Conservation (phyloP, 768 basidiomycete genomes). For the Coprinopsis cinerea region DNA sequence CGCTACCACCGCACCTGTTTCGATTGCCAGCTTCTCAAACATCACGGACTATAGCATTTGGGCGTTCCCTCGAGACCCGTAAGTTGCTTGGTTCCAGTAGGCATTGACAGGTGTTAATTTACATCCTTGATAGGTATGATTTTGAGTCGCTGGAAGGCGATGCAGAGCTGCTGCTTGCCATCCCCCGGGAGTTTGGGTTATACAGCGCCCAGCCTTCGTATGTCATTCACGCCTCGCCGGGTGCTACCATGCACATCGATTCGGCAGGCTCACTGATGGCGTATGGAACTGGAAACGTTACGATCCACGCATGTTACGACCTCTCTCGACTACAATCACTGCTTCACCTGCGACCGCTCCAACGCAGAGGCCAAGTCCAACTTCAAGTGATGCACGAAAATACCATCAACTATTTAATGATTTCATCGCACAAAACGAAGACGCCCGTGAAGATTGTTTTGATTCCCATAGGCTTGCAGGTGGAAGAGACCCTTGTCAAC, state of each 20-base stretch:
- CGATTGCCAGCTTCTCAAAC: background rate
- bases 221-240: background rate
- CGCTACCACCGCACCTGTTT: background rate
- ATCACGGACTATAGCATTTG: background rate
- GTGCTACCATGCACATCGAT: background rate
- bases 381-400: background rate
- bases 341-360: background rate
- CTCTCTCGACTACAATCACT: background rate
- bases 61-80: conserved; percentile 1
- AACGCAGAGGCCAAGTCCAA: background rate
- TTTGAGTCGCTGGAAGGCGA: background rate
- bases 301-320: conserved; percentile 1
- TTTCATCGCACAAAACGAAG: background rate
- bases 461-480: background rate
- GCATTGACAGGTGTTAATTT: background rate
- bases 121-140: background rate
- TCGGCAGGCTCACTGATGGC: background rate
- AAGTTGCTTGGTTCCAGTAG: background rate
- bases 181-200: background rate
- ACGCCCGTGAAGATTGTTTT: background rate
- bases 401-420: background rate
- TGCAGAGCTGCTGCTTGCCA: background rate
- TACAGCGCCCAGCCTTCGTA: background rate
- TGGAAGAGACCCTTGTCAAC: background rate
- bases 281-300: background rate